Evolutionary conservation across 2,329 filamentous ascomycete species (phyloP).

Genomic region (Bipolaris gigantea): DNA sequence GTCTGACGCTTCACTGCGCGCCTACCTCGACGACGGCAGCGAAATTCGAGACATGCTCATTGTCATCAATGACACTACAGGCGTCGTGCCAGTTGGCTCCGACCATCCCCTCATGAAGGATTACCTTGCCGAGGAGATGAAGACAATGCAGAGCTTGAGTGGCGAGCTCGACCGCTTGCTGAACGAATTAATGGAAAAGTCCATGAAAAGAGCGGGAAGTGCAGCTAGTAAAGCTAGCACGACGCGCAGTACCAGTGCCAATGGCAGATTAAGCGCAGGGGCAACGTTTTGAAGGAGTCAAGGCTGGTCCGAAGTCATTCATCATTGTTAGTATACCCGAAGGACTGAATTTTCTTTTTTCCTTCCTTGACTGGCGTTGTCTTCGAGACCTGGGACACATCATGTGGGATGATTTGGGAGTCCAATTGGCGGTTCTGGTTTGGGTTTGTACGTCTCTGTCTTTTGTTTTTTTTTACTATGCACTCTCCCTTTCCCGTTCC

Average conservation of each 20-base stretch:
- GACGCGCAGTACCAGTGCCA: conserved; percentile 11
- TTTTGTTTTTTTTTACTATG: background rate
- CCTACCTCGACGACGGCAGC: conserved; percentile 86
- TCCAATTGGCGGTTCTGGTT: background rate
- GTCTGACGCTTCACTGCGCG: conserved; percentile 82
- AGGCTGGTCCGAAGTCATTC: conserved; percentile 1
- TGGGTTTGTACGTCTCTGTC: background rate
- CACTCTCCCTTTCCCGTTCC: background rate
- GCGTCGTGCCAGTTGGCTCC: conserved; percentile 74
- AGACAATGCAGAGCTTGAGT: conserved; percentile 82
- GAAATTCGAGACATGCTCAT: conserved; percentile 88
- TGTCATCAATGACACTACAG: conserved; percentile 89
- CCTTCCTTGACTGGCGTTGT: background rate
- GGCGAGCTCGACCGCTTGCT: conserved; percentile 87
- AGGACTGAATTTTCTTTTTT: background rate
- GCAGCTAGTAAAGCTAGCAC: conserved; percentile 16
- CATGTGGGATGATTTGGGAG: conserved; percentile 2
- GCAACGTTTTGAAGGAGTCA: conserved; percentile 1
- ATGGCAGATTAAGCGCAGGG: conserved; percentile 10
- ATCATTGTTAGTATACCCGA: conserved; percentile 11
- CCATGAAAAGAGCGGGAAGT: conserved; percentile 31
- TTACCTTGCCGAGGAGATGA: conserved; percentile 85
- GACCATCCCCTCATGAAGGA: conserved; percentile 82
- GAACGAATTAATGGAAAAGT: conserved; percentile 70
- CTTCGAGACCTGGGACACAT: background rate